Evolutionary conservation across 495 filamentous ascomycete genomes (phyloP), one percentile per base, ranked within the genome.

Genomic region (Entonaema liquescens): DNA sequence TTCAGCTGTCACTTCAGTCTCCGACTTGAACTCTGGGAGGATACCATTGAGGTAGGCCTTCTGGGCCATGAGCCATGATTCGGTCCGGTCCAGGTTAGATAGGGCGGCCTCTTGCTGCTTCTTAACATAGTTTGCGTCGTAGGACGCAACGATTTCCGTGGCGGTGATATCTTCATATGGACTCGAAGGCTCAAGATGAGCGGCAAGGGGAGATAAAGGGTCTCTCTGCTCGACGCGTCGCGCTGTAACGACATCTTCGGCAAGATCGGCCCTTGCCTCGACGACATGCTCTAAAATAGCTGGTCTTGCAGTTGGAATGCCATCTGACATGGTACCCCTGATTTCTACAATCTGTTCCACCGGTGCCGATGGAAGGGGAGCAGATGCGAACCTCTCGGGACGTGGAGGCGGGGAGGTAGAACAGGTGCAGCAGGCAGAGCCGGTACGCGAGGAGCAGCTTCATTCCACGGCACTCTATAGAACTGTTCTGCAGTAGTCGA

Each of bases 401-500:
- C 78, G 35, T 70, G 78, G 28, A 77, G 80, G 78, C 7, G 78
- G 73, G 74, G 79, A 40, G 75, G 77, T 19, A 72, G 59, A 3
- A 79, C 72, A 2, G 81, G 78, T 1, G 77, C 76, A 9, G 77
- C 67, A 8, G 82, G 81, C 0, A 79, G 72, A 13, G 78, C 71
- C 8, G 81, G 67, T 11, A 76, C 28, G 9, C 52, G 61, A 53
- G 71, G 38, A 52, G 70, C 28, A 31, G 62, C 8, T 21, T 72
- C 65, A 59, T 73, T 82, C 90, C 93, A 97, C 12, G 94, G 94
- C 23, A 87, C 81, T 60, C 89, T 89, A 83, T 97, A 97, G 65
- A 97, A 97, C 11, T 88, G 86, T 70, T 95, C 91, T 12, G 93
- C 93, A 26, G 89, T 92, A 29, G 91, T 91, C 2, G 92, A 93